phyloP scores from a whole-genome alignment of 2,329 filamentous ascomycete genomes.

The Neospermospora avenae region DNA sequence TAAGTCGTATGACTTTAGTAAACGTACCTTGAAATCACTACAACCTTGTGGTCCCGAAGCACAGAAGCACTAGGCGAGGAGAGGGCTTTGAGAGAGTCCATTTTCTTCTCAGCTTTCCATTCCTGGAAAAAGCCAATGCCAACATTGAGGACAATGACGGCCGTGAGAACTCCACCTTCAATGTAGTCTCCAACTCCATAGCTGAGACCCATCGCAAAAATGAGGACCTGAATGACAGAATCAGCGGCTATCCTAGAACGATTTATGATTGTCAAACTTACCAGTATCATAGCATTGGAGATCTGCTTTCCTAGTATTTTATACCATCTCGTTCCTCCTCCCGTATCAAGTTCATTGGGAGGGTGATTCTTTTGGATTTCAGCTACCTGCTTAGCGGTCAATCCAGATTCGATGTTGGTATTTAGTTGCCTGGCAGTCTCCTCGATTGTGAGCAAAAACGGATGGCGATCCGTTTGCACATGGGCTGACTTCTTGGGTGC shows the following conservation, averaged over 20 bases:
- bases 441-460: conserved; percentile 57
- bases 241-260: conserved; percentile 29
- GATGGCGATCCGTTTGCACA: conserved; percentile 42
- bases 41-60: conserved; percentile 51
- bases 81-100: conserved; percentile 52
- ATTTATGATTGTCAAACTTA: conserved; percentile 36
- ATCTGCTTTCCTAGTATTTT: conserved; percentile 72
- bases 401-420: conserved; percentile 64
- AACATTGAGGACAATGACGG: conserved; percentile 56
- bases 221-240: conserved; percentile 39
- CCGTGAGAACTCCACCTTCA: conserved; percentile 56
- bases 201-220: conserved; percentile 38
- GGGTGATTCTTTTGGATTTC: conserved; percentile 59
- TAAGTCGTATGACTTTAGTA: neutral
- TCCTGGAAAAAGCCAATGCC: conserved; percentile 58
- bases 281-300: conserved; percentile 74
- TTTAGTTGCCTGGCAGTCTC: conserved; percentile 61
- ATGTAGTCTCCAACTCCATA: conserved; percentile 54
- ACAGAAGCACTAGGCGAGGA: conserved; percentile 54
- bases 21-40: conserved; percentile 33
- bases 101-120: conserved; percentile 57
- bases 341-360: conserved; percentile 68
- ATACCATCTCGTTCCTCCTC: conserved; percentile 63
- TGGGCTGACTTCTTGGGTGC: conserved; percentile 17
- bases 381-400: conserved; percentile 57